Conservation (phyloP, 371 early-diverging fungal species). For the Mortierella sp. region DNA sequence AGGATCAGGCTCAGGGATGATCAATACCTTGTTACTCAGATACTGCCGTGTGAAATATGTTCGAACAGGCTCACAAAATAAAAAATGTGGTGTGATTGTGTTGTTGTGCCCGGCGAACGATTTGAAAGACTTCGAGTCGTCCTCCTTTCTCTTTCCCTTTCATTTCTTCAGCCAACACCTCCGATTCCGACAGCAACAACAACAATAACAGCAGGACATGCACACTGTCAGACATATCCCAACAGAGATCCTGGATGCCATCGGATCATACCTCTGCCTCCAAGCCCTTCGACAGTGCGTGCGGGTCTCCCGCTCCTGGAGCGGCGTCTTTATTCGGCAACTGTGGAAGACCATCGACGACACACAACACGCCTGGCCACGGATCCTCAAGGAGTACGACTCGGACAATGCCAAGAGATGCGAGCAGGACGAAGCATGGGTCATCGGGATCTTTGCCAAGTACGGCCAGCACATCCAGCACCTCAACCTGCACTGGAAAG, state of each 20-base stretch:
- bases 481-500: not conserved
- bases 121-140: no score
- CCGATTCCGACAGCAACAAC: not conserved
- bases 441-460: not conserved
- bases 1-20: not conserved
- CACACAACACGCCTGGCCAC: not conserved
- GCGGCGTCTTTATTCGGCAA: not conserved
- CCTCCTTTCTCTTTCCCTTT: not conserved
- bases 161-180: not conserved
- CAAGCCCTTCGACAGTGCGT: not conserved
- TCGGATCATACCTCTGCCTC: not conserved
- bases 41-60: not conserved
- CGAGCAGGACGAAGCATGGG: not conserved
- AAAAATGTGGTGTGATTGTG: no score
- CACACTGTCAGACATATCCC: not conserved
- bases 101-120: no score
- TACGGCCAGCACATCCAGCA: not conserved
- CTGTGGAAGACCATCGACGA: conserved; percentile 3
- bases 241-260: not conserved
- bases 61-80: no score
- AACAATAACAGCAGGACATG: not conserved
- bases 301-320: not conserved
- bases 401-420: not conserved
- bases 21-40: not conserved
- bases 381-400: not conserved